Base-by-base conservation (phyloP, 192 early-diverging fungal species). In the Backusella psychrophila region DNA sequence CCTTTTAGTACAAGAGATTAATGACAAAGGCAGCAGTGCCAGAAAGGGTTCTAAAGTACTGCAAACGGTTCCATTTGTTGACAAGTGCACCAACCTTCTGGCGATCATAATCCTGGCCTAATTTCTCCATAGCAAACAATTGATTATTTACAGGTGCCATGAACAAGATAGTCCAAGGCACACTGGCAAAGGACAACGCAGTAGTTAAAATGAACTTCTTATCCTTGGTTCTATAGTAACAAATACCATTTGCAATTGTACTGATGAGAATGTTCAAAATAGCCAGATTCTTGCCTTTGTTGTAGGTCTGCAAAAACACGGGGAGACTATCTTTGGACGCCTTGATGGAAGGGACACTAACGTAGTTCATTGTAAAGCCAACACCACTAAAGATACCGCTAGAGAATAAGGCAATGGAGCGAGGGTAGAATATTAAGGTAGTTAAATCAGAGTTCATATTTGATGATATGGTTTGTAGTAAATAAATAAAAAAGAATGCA, bases 71-170 rank as follows among this genome's bases (percentile, higher is more conserved):
- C 72, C 72, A 73, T 36, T 63, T 53, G 3, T 6, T 19, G 1
- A 73, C 46, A 26, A 73, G 53, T 19, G 26, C 12, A n/a, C 31
- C 29, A 2, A 63, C 72, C 23, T 53, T 73, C 7, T 63, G 35
- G 7, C 72, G 46, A 73, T 73, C 53, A 39, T 73, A 73, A 14
- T 56, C 29, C 6, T 73, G 53, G 6, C 44, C 70, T 39, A 7
- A n/a, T 14, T 63, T 63, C 1, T 56, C 72, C 72, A 73, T 6
- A 21, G 72, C 72, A 59, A 73, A 73, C 12, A 73, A 26, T 29
- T 73, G 6, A 23, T 73, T 63, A 36, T 73, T 73, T 19, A 73
- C 56, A 5, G 72, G 72, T 23, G 46, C 56, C 21, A 73, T 73
- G 21, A 56, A 73, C 3, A 73, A 26, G 7, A 73, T 0, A 56